Evolutionary conservation across 352 stramenopile genomes (phyloP), one percentile per base, ranked within the genome.

Genomic region (Saprolegnia diclina): DNA sequence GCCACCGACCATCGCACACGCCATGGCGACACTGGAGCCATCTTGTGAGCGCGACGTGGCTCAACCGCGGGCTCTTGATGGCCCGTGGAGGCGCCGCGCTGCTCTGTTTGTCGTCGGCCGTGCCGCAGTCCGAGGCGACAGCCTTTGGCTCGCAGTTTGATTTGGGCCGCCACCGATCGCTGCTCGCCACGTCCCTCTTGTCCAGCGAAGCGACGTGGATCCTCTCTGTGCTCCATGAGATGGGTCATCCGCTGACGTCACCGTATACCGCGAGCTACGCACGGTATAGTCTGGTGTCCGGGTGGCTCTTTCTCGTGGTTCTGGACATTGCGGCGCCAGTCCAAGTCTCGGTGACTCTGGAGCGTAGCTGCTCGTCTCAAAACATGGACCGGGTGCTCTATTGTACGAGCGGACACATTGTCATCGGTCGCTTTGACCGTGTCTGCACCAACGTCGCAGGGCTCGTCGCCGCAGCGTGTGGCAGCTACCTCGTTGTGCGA

Each of bases 141-240:
- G 56, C 22, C 5, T 22, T 64, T 4, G n/a, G 29, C 40, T 19
- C 13, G 32, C 56, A 16, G 26, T 50, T 18, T 64, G 56, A 18
- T 13, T 52, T 4, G 56, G 32, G 13, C 32, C 32, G n/a, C 32
- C 56, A 24, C 10, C 50, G 26, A 19, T 64, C n/a, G 18, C 50
- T 16, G 14, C 32, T 29, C 35, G 56, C 9, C 32, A 7, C n/a
- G 35, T 52, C 5, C n/a, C 29, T 32, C 29, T 57, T 24, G 26
- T 26, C 50, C 5, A 38, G 56, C 24, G 56, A 64, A 64, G n/a
- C 56, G n/a, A 35, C 35, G 14, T 64, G 56, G 56, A 32, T 64
- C 3, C 13, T 38, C 19, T 64, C 50, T 21, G 56, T 64, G 18
- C n/a, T 48, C 11, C 24, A 64, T 21, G 56, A 64, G n/a, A 6